Evolutionary conservation across 1,284 basidiomycete species (phyloP).

Genomic region (Gomphus bonarii): DNA sequence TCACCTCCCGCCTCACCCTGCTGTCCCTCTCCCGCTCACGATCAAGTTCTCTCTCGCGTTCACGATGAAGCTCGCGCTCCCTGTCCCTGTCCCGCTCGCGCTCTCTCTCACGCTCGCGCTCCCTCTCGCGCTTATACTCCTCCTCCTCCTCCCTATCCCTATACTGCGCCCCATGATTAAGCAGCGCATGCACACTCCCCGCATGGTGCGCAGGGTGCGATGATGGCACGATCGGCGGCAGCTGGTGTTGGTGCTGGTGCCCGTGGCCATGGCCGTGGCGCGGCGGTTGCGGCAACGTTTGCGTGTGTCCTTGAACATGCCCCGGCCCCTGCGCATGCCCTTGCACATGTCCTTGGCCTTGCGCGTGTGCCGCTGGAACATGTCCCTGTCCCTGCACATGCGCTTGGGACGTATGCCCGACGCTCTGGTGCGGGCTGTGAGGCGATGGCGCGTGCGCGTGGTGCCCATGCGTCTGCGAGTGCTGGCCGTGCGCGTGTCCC

Average conservation of each 20-base stretch:
- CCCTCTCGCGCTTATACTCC: neutral
- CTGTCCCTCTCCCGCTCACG: neutral
- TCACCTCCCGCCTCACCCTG: neutral
- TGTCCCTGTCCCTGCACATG: neutral
- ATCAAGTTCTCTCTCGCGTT: neutral
- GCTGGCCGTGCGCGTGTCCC: neutral
- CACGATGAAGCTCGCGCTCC: neutral
- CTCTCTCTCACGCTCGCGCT: neutral
- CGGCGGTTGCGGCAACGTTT: neutral
- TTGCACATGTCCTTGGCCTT: too few species aligned
- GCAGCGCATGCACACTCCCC: slow-evolving; percentile 1
- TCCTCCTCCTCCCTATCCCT: slow-evolving; percentile 8
- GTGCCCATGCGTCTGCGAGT: neutral
- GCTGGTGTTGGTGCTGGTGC: neutral
- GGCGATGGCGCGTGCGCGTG: neutral
- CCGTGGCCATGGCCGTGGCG: too few species aligned
- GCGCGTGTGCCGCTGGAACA: too few species aligned
- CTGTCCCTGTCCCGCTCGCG: neutral
- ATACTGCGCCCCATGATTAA: neutral
- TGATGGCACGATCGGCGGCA: neutral
- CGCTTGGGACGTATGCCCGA: neutral
- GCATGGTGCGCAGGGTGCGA: neutral
- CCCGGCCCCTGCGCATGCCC: neutral
- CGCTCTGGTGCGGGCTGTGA: too few species aligned
- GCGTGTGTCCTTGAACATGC: neutral